phyloP scores from a whole-genome alignment of 2,329 filamentous ascomycete species.

The Trichoderma sp. region DNA sequence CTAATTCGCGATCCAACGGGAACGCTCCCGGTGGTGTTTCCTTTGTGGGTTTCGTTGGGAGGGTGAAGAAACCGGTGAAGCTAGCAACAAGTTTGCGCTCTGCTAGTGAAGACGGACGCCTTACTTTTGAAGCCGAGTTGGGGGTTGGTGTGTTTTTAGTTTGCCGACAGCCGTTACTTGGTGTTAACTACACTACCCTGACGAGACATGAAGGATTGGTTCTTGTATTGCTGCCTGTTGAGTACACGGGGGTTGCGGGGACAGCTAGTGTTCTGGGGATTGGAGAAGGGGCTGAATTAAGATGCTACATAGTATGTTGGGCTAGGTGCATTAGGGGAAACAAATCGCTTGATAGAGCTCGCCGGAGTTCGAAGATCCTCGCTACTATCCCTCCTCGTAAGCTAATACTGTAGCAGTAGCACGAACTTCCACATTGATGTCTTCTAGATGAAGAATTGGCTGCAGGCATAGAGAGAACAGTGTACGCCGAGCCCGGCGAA shows the following conservation, averaged over 20 bases:
- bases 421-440: neutral
- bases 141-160: neutral
- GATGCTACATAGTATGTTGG: slow-evolving; percentile 1
- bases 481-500: neutral
- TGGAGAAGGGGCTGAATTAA: neutral
- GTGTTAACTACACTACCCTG: neutral
- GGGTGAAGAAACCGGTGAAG: neutral
- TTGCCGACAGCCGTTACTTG: neutral
- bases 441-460: neutral
- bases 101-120: neutral
- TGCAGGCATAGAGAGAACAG: neutral
- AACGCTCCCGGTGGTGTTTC: slow-evolving; percentile 2
- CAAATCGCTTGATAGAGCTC: neutral
- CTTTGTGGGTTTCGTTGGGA: neutral
- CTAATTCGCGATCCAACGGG: slow-evolving; percentile 9
- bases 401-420: neutral
- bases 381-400: neutral
- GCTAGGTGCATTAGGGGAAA: neutral
- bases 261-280: slow-evolving; percentile 7
- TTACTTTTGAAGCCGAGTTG: neutral
- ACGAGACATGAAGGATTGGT: neutral
- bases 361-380: neutral
- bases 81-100: neutral
- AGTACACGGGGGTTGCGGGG: neutral
- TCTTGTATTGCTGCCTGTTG: slow-evolving; percentile 12